Percentiles rank a stretch among this genome's conserved stretches.
Conservation (phyloP, 352 stramenopile species). For the Phytopythium aichiense region DNA sequence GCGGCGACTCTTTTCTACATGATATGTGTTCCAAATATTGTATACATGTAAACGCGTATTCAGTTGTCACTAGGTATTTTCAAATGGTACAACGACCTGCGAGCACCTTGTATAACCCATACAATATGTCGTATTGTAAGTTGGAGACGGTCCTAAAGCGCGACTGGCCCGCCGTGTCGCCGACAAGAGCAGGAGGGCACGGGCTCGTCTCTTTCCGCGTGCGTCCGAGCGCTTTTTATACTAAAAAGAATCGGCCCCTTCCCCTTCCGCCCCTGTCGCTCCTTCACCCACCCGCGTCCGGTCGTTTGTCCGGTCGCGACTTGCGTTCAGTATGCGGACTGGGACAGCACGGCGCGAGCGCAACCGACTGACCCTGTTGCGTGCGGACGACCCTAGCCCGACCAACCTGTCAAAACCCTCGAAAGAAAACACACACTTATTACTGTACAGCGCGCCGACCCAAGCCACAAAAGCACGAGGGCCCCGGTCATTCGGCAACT, state of each 20-base stretch:
- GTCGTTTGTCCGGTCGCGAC: not conserved
- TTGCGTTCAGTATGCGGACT: slow-evolving; percentile 1
- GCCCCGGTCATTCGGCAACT: slow-evolving; percentile 8
- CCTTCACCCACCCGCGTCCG: not conserved
- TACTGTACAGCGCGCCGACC: not conserved
- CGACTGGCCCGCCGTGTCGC: too few relatives aligned
- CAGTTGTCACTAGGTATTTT: too few relatives aligned
- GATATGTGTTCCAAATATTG: too few relatives aligned
- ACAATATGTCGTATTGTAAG: too few relatives aligned
- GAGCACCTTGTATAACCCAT: too few relatives aligned
- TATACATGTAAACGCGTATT: too few relatives aligned
- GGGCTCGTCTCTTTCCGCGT: not conserved
- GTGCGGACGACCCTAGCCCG: slow-evolving; percentile 7
- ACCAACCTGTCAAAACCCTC: slow-evolving; percentile 4
- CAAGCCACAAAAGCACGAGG: not conserved
- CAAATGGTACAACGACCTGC: too few relatives aligned
- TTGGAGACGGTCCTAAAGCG: too few relatives aligned
- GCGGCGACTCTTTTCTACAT: too few relatives aligned
- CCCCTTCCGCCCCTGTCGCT: slow-evolving; percentile 5
- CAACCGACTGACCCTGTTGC: slow-evolving; percentile 1
- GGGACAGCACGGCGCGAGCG: slow-evolving; percentile 2
- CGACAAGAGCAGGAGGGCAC: slow-evolving; percentile 1
- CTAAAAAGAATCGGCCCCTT: not conserved
- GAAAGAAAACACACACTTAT: not conserved
- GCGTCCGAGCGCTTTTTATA: not conserved